These are phyloP conservation scores for Mucor lusitanicus DNA, from an alignment of 371 early-diverging fungal species.

Conservation along the genomic window DNA sequence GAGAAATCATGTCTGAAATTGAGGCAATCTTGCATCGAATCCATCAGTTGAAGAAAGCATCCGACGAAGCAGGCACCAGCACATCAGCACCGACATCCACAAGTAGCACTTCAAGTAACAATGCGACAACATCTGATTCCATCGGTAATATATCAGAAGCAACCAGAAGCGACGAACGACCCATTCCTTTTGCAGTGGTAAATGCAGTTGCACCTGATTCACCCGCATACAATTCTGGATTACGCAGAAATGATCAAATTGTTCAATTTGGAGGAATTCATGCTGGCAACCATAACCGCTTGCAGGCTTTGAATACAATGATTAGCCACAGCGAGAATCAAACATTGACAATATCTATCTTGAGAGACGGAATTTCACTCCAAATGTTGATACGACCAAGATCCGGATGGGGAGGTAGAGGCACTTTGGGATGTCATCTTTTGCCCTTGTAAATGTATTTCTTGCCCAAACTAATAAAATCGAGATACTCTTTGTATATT, in stretches of 20 bases:
- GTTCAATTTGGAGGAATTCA: conserved; percentile 61
- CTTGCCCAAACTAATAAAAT: neutral
- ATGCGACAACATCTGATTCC: neutral
- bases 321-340: conserved; percentile 61
- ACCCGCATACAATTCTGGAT: conserved; percentile 73
- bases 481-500: neutral
- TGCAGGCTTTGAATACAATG: conserved; percentile 55
- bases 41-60: conserved; percentile 50
- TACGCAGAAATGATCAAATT: conserved; percentile 66
- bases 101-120: neutral
- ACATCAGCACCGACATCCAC: neutral
- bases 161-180: neutral
- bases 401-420: conserved; percentile 74
- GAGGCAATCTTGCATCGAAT: conserved; percentile 68
- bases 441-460: conserved; percentile 21
- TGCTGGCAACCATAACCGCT: conserved; percentile 43
- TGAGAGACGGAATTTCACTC: conserved; percentile 35
- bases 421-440: conserved; percentile 71
- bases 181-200: conserved; percentile 75
- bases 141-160: neutral
- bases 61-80: neutral
- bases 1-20: conserved; percentile 67
- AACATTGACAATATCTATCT: conserved; percentile 47
- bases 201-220: conserved; percentile 82
- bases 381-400: conserved; percentile 57